These are phyloP conservation scores for Stemphylium beticola DNA, from an alignment of 2,329 filamentous ascomycete species.

Conservation along the genomic window DNA sequence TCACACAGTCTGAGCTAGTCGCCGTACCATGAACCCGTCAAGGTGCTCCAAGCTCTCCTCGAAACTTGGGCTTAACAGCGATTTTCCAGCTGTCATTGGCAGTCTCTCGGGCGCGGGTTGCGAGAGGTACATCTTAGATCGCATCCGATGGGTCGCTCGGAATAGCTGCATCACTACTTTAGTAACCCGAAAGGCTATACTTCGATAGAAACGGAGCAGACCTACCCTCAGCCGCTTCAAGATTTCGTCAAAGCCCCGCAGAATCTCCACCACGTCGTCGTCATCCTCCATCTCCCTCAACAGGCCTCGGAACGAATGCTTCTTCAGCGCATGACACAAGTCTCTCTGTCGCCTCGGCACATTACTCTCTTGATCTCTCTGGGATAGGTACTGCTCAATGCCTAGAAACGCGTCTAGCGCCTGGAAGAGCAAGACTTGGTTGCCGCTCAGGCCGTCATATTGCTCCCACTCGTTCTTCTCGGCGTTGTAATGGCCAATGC, in stretches of 20 bases:
- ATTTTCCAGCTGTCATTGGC: slow-evolving; percentile 10
- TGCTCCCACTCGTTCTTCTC: neutral
- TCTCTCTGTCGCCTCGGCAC: slow-evolving; percentile 6
- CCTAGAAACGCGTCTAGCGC: slow-evolving; percentile 11
- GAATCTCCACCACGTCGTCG: neutral
- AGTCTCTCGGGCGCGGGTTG: slow-evolving; percentile 7
- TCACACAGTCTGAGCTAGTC: neutral
- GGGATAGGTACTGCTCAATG: slow-evolving; percentile 6
- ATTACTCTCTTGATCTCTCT: slow-evolving; percentile 1
- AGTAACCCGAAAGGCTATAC: neutral
- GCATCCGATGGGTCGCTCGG: slow-evolving; percentile 3
- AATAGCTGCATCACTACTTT: slow-evolving; percentile 1
- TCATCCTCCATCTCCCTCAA: neutral
- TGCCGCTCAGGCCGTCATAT: slow-evolving; percentile 6
- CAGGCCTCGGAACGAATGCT: neutral
- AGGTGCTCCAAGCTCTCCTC: neutral
- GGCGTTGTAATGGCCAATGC: neutral
- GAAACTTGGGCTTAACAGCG: neutral
- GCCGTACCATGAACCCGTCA: slow-evolving; percentile 2
- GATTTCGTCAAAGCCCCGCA: neutral
- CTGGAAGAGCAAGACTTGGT: slow-evolving; percentile 5
- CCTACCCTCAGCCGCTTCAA: slow-evolving; percentile 4
- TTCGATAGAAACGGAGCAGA: neutral
- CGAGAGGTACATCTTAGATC: slow-evolving; percentile 4
- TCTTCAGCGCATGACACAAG: neutral